These are phyloP conservation scores for Chrysochromulina tobinii DNA, from an alignment of 78 protist genomes.

Conservation along the genomic window DNA sequence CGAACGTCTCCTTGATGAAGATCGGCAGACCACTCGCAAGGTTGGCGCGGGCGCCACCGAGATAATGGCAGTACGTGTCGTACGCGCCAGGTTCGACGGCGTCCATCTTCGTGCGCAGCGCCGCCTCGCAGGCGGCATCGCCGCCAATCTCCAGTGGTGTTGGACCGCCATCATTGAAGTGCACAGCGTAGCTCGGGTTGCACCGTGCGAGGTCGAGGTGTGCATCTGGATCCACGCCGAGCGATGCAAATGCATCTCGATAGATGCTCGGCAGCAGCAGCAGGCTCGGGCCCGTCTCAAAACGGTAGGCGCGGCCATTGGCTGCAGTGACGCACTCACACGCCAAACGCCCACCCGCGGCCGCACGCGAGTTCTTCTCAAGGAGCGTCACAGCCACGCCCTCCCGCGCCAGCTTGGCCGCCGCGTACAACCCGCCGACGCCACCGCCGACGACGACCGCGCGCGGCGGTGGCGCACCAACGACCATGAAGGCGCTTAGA, in stretches of 20 bases:
- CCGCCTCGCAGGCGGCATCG: neutral
- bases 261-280: neutral
- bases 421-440: neutral
- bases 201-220: neutral
- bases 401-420: neutral
- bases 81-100: neutral
- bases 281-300: neutral
- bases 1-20: neutral
- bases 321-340: neutral
- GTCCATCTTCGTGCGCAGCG: neutral
- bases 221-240: neutral
- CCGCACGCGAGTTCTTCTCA: neutral
- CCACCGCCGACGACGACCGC: conserved; percentile 9
- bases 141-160: neutral
- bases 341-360: neutral
- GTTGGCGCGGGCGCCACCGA: neutral
- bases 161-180: neutral
- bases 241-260: neutral
- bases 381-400: neutral
- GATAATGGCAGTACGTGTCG: neutral
- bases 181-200: neutral
- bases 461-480: neutral
- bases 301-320: neutral
- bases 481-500: too few relatives aligned
- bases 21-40: neutral